phyloP scores from a whole-genome alignment of 495 filamentous ascomycete species.

The Neurospora discreta region DNA sequence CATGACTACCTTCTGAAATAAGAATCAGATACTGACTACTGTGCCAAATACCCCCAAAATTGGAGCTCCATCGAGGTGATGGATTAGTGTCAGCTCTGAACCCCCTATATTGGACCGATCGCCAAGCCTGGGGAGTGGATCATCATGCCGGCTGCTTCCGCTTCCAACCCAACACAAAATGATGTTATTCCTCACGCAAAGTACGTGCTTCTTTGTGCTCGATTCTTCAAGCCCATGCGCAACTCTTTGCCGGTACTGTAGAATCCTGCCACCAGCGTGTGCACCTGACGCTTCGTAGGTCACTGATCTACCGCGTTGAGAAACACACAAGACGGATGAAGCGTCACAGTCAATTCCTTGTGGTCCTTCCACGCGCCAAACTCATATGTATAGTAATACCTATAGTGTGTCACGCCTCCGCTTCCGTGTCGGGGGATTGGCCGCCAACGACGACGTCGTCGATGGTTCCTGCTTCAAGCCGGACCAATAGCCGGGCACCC shows the following conservation, averaged over 20 bases:
- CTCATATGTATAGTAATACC: too few relatives aligned
- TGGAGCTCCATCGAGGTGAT: too few relatives aligned
- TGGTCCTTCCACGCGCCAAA: conserved; percentile 2
- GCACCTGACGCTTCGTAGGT: conserved; percentile 7
- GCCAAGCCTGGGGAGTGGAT: conserved; percentile 3
- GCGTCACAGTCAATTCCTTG: neutral
- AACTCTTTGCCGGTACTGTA: conserved; percentile 5
- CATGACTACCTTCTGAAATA: too few relatives aligned
- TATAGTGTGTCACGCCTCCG: conserved; percentile 17
- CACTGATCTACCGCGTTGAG: conserved; percentile 9
- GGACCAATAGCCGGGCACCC: conserved; percentile 9
- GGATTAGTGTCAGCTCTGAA: too few relatives aligned
- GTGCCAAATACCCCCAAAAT: too few relatives aligned
- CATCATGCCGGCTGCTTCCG: neutral
- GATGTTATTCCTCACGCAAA: neutral
- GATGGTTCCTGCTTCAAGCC: conserved; percentile 21
- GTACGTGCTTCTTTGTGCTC: neutral
- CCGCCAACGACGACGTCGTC: conserved; percentile 16
- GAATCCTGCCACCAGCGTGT: conserved; percentile 8
- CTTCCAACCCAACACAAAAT: neutral
- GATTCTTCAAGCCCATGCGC: neutral
- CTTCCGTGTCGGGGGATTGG: neutral
- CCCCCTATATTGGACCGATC: too few relatives aligned
- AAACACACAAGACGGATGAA: conserved; percentile 17
- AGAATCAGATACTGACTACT: too few relatives aligned